phyloP scores from a whole-genome alignment of 129 eudicot genomes.

The Flaveria brownii region DNA sequence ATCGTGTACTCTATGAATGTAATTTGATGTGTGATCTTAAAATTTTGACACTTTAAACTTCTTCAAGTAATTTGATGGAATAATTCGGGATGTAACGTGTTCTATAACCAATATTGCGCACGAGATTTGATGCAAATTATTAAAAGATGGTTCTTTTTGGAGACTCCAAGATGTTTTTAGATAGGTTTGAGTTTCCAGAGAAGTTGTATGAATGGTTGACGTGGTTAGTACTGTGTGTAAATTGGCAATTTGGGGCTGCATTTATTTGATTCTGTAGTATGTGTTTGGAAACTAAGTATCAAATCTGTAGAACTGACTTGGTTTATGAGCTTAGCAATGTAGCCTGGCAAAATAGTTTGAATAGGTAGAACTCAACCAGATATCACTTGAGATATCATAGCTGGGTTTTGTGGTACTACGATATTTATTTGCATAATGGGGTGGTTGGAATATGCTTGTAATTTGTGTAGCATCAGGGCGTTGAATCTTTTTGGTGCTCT shows the following conservation, averaged over 20 bases:
- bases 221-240: background rate
- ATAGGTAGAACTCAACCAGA: conserved; percentile 5
- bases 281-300: background rate
- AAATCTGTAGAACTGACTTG: background rate
- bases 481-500: conserved; percentile 1
- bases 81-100: background rate
- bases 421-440: background rate
- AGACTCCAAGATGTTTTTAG: background rate
- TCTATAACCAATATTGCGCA: background rate
- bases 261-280: background rate
- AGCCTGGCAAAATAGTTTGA: conserved; percentile 13
- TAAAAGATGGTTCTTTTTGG: no score
- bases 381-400: conserved; percentile 10
- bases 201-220: conserved; percentile 8
- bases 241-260: background rate
- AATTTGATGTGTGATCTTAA: conserved; percentile 13
- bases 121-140: conserved; percentile 3
- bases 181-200: conserved; percentile 2
- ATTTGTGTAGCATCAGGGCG: conserved; percentile 1
- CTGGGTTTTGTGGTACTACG: background rate
- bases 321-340: conserved; percentile 18
- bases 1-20: conserved; percentile 12
- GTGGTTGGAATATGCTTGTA: background rate
- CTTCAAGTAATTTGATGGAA: conserved; percentile 18
- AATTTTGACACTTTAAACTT: background rate